Conservation (phyloP, 352 stramenopile species). For the Globisporangium mamillatum region DNA sequence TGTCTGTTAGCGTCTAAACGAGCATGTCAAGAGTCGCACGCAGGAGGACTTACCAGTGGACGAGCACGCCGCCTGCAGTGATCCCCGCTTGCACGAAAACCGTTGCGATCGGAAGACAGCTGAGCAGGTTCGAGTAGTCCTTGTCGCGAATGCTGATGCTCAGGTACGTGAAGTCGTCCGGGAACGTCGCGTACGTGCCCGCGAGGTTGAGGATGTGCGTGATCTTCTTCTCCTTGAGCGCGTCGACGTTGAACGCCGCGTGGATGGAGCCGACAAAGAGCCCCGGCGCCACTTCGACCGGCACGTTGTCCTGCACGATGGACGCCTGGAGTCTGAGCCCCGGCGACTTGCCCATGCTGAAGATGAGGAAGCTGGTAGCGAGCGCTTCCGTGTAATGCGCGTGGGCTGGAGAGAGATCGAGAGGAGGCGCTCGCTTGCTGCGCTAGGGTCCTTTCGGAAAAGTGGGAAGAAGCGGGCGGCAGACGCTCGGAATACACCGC, state of each 20-base stretch:
- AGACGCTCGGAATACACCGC: neutral
- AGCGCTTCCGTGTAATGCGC: neutral
- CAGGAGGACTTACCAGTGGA: conserved; percentile 61
- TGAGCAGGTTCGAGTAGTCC: conserved; percentile 86
- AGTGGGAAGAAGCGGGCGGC: neutral
- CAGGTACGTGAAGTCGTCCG: conserved; percentile 86
- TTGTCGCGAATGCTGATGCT: conserved; percentile 89
- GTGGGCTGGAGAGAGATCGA: neutral
- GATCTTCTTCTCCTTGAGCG: conserved; percentile 69
- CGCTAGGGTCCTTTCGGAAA: neutral
- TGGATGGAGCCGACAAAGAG: conserved; percentile 88
- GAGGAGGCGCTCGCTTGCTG: conserved; percentile 2
- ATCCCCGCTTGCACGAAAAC: conserved; percentile 83
- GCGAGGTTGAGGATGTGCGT: conserved; percentile 87
- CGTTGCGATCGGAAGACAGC: conserved; percentile 67
- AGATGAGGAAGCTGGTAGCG: neutral
- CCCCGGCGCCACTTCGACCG: conserved; percentile 53
- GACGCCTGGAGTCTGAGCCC: conserved; percentile 59
- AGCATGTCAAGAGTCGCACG: neutral
- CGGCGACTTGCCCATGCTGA: conserved; percentile 50
- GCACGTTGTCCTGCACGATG: conserved; percentile 85
- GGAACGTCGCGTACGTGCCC: conserved; percentile 84
- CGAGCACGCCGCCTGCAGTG: conserved; percentile 60
- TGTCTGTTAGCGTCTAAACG: neutral
- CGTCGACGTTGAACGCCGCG: conserved; percentile 84